A percentile compares a stretch with the other conserved stretches of the same genome.
Conservation (phyloP, 108 stramenopile species). For the Conticribra guillardii region DNA sequence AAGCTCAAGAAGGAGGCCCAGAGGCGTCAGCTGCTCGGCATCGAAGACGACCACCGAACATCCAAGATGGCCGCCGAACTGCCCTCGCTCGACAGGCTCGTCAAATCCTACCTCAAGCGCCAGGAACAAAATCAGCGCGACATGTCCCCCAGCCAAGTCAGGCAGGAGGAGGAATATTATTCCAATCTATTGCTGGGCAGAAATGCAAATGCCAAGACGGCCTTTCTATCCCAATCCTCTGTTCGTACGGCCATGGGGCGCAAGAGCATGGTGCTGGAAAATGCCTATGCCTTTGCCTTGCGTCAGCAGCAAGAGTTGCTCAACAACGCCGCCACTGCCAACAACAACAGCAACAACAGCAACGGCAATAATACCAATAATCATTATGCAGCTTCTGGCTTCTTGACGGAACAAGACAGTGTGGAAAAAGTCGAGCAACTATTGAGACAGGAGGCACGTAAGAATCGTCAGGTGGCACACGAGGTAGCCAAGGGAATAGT, state of each 20-base stretch:
- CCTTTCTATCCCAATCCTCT: conserved; percentile 21
- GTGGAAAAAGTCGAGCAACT: conserved; percentile 71
- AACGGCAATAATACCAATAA: not conserved
- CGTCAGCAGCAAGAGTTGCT: conserved; percentile 78
- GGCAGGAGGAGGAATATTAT: conserved; percentile 64
- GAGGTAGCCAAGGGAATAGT: conserved; percentile 46
- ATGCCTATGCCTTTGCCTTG: conserved; percentile 80
- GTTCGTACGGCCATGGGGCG: conserved; percentile 66
- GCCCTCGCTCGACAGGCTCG: conserved; percentile 60
- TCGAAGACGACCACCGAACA: conserved; percentile 21
- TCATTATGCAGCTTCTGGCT: too few relatives aligned
- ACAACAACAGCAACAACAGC: not conserved
- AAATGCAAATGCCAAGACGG: conserved; percentile 11
- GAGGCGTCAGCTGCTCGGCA: conserved; percentile 12
- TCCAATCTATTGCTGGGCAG: conserved; percentile 69
- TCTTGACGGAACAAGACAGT: conserved; percentile 66
- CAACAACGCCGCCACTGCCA: conserved; percentile 20
- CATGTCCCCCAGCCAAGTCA: conserved; percentile 27
- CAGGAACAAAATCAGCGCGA: conserved; percentile 36
- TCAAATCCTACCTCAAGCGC: conserved; percentile 59
- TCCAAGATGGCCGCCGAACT: conserved; percentile 7
- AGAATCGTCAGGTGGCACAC: conserved; percentile 39
- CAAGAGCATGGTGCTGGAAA: conserved; percentile 65
- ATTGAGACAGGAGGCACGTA: conserved; percentile 53
- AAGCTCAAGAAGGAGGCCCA: conserved; percentile 22